phyloP scores from a whole-genome alignment of 352 stramenopile genomes.

The Phytophthora pistaciae region DNA sequence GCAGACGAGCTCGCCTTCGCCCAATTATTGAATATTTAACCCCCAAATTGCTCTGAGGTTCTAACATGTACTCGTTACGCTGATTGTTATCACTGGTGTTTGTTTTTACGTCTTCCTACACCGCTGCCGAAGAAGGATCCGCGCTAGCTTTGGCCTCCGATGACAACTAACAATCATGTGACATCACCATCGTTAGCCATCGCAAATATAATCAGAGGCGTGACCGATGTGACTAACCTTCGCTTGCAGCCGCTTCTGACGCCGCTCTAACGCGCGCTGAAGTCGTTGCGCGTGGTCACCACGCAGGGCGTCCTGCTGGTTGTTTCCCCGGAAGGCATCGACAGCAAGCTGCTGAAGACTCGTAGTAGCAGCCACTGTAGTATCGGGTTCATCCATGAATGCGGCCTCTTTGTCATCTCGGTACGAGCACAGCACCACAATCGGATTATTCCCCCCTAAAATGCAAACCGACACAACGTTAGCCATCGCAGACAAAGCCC shows the following conservation, averaged over 20 bases:
- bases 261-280: slow-evolving; percentile 55
- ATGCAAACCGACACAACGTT: neutral
- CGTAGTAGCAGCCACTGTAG: neutral
- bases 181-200: neutral
- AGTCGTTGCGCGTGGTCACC: slow-evolving; percentile 44
- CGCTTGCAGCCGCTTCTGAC: slow-evolving; percentile 51
- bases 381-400: slow-evolving; percentile 21
- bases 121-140: neutral
- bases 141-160: slow-evolving; percentile 25
- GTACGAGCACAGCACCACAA: slow-evolving; percentile 69
- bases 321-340: slow-evolving; percentile 6
- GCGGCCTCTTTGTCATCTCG: slow-evolving; percentile 48
- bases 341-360: slow-evolving; percentile 24
- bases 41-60: too few species aligned
- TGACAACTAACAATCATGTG: slow-evolving; percentile 13
- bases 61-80: too few species aligned
- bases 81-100: too few species aligned
- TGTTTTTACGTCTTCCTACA: too few species aligned
- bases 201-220: neutral
- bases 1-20: too few species aligned
- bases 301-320: slow-evolving; percentile 16
- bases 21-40: too few species aligned
- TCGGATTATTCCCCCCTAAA: slow-evolving; percentile 61
- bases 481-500: neutral
- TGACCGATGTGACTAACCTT: slow-evolving; percentile 39